Base-by-base conservation (phyloP, 164 flowering plant genomes). In the Vitis riparia region DNA sequence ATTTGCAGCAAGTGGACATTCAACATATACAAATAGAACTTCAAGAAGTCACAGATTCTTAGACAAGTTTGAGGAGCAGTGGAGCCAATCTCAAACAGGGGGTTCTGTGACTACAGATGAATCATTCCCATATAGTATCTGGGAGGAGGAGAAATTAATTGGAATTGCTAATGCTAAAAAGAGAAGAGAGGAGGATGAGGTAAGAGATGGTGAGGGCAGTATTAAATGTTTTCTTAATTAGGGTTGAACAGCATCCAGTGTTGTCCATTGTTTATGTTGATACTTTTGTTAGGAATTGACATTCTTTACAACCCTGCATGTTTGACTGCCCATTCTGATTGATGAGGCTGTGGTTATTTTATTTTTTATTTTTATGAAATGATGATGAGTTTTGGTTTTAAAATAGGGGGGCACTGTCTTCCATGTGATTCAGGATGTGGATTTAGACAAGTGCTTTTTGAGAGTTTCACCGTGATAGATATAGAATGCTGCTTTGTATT, bases 111-210 rank as follows among this genome's bases (percentile, higher is more conserved):
- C 30, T 29, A 47, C 70, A 19, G 77, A 83, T 79, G 91, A 88
- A 23, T 75, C 79, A 16, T 93, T 93, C 75, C 71, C 79, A 27
- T 88, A 90, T 71, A 79, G 77, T 66, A 83, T 89, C 59, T 93
- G 97, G 97, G 88, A 86, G 70, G 96, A 90, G 68, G 86, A 91
- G 66, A 92, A 79, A 70, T 16, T 62, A 55, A 77, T 68, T 56
- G 78, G 77, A 73, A 85, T 79, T 71, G 74, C 77, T 19, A 73
- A 78, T 72, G 68, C 81, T 15, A 92, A 76, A 78, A 90, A 81
- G 80, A 88, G 87, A 72, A 85, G 91, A 78, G 99, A 92, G 84
- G 98, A 93, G 15, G 96, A 91, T 62, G 90, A 91, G 97, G 99
- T 91, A 81, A 82, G 73, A 48, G 8, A n/a, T 73, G 37, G 8